These are phyloP conservation scores for Tolypocladium album DNA, from an alignment of 2,329 filamentous ascomycete species.

Conservation along the genomic window DNA sequence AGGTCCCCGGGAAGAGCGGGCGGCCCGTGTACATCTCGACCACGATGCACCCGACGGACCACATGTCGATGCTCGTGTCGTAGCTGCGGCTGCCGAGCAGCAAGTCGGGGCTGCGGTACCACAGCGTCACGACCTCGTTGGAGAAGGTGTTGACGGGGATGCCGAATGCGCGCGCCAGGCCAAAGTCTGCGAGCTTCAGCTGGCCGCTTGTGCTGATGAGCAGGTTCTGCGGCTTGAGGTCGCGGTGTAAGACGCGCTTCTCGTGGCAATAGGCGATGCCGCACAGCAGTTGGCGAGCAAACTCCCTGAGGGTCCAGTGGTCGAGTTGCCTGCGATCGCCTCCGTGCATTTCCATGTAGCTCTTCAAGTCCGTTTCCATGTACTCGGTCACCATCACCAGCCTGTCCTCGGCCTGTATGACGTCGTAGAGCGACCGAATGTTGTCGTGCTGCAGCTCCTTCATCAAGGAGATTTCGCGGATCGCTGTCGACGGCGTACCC, in stretches of 20 bases:
- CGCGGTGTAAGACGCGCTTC: constrained; percentile 88
- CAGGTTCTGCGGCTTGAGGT: constrained; percentile 92
- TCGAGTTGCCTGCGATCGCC: constrained; percentile 85
- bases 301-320: constrained; percentile 87
- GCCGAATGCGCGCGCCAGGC: constrained; percentile 85
- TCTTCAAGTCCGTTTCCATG: constrained; percentile 97
- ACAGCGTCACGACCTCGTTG: constrained; percentile 94
- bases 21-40: constrained; percentile 98
- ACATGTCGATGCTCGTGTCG: constrained; percentile 99
- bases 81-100: constrained; percentile 89
- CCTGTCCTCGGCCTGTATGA: constrained; percentile 99
- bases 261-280: constrained; percentile 98
- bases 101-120: constrained; percentile 96
- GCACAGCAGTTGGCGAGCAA: constrained; percentile 94
- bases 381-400: constrained; percentile 98
- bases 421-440: constrained; percentile 93
- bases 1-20: constrained; percentile 91
- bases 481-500: constrained; percentile 92
- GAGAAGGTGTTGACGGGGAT: constrained; percentile 98
- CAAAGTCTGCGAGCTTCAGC: constrained; percentile 90
- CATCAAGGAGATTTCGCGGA: constrained; percentile 97
- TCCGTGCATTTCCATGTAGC: constrained; percentile 84
- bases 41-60: constrained; percentile 99
- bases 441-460: constrained; percentile 99
- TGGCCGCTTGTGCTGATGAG: constrained; percentile 88